phyloP scores from a whole-genome alignment of 768 basidiomycete genomes.

The Chalciporus piperatus region DNA sequence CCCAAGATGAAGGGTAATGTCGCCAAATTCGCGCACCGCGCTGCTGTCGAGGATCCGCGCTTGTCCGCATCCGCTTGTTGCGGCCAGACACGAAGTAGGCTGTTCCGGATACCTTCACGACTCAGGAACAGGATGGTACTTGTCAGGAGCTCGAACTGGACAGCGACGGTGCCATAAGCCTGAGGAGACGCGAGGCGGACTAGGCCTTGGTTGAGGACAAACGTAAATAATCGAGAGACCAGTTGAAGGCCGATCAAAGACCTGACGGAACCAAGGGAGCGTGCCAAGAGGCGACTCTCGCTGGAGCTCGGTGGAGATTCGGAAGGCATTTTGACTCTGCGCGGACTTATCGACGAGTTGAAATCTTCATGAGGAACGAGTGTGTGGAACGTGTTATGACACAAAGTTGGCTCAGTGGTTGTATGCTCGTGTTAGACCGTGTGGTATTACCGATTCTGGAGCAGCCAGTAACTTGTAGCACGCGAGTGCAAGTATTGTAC shows the following conservation, averaged over 20 bases:
- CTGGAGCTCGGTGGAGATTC: neutral
- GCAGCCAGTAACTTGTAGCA: no score
- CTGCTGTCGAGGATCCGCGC: neutral
- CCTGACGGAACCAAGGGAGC: slow-evolving; percentile 41
- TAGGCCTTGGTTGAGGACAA: slow-evolving; percentile 83
- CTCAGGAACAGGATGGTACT: slow-evolving; percentile 90
- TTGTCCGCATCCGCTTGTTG: slow-evolving; percentile 9
- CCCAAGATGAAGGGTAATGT: slow-evolving; percentile 70
- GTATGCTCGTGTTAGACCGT: neutral
- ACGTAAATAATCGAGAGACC: slow-evolving; percentile 81
- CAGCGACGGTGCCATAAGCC: slow-evolving; percentile 85
- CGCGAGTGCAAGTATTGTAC: no score
- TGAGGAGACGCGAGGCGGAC: slow-evolving; percentile 81
- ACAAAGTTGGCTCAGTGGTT: neutral
- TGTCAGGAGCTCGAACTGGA: slow-evolving; percentile 90
- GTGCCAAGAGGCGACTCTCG: slow-evolving; percentile 21
- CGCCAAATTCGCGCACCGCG: slow-evolving; percentile 43
- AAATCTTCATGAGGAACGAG: slow-evolving; percentile 4
- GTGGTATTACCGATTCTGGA: no score
- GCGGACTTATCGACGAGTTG: slow-evolving; percentile 1
- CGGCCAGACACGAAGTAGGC: slow-evolving; percentile 62
- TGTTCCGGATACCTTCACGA: slow-evolving; percentile 89
- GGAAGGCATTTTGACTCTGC: slow-evolving; percentile 9
- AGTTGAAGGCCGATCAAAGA: slow-evolving; percentile 87
- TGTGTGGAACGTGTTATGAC: neutral